Percentiles rank a stretch among this genome's conserved stretches.
Conservation (phyloP, 805 yeast species). For the Spathaspora gorwiae region DNA sequence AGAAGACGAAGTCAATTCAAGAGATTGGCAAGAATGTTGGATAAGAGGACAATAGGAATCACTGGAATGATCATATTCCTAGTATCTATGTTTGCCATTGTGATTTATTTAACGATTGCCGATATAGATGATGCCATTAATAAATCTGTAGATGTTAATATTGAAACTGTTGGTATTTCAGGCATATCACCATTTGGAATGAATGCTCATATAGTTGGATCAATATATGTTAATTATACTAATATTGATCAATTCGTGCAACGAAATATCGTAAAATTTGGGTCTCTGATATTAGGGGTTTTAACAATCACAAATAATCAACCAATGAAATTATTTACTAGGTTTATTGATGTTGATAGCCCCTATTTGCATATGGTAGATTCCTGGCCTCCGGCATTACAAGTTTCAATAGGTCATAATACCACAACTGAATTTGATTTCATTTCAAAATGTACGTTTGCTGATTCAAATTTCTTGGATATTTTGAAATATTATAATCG, state of each 20-base stretch:
- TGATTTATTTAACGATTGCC: neutral
- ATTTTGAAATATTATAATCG: constrained; percentile 14
- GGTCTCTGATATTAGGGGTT: constrained; percentile 19
- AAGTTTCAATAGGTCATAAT: constrained; percentile 14
- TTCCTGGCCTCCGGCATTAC: constrained; percentile 21
- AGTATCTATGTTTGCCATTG: neutral
- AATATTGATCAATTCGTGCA: constrained; percentile 18
- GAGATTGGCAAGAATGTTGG: neutral
- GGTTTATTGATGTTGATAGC: constrained; percentile 8
- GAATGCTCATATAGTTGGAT: constrained; percentile 22
- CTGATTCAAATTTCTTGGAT: constrained; percentile 14
- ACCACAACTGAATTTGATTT: constrained; percentile 23
- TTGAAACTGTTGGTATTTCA: constrained; percentile 21
- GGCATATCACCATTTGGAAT: constrained; percentile 23
- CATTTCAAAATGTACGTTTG: constrained; percentile 15
- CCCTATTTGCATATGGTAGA: constrained; percentile 19
- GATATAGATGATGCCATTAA: neutral
- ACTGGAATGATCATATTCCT: neutral
- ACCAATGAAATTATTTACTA: constrained; percentile 16
- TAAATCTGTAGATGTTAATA: constrained; percentile 17
- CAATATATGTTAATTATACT: constrained; percentile 24
- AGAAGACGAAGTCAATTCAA: neutral
- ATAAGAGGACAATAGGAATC: neutral
- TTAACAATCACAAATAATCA: constrained; percentile 17
- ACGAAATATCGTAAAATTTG: constrained; percentile 15